A percentile compares a stretch with the other conserved stretches of the same genome.
Conservation (phyloP, 306 rosid genomes). For the Lagenaria siceraria region DNA sequence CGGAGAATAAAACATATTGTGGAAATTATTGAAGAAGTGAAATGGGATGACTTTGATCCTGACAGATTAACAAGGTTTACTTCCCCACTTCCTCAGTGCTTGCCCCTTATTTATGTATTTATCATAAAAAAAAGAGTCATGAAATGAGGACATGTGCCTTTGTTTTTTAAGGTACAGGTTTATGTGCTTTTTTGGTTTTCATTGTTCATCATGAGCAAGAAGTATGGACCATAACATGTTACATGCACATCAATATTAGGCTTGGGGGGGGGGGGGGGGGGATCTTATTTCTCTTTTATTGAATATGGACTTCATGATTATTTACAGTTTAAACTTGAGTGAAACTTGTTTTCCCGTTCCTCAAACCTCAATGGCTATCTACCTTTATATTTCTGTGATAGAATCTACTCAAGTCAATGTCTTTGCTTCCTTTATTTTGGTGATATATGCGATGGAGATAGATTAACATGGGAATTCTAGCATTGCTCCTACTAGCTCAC, state of each 20-base stretch:
- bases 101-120: not conserved
- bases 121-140: not conserved
- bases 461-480: not conserved
- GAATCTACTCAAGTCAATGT: not conserved
- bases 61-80: slow-evolving; percentile 74
- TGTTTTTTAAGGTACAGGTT: not conserved
- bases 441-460: not conserved
- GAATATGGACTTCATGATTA: not conserved
- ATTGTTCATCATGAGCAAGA: not conserved
- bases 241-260: not conserved
- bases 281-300: not conserved
- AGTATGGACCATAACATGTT: not conserved
- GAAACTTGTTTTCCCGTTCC: not conserved
- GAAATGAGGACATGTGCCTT: not conserved
- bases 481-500: not conserved
- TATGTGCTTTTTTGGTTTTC: not conserved
- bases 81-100: not conserved
- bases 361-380: not conserved
- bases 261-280: not conserved
- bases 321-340: not conserved
- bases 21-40: slow-evolving; percentile 74
- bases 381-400: not conserved
- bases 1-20: slow-evolving; percentile 74
- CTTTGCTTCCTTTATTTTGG: not conserved
- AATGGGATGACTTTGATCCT: slow-evolving; percentile 75